Evolutionary conservation across 192 early-diverging fungal species (phyloP), one percentile per base, ranked within the genome.

Genomic region (Coemansia sp.): DNA sequence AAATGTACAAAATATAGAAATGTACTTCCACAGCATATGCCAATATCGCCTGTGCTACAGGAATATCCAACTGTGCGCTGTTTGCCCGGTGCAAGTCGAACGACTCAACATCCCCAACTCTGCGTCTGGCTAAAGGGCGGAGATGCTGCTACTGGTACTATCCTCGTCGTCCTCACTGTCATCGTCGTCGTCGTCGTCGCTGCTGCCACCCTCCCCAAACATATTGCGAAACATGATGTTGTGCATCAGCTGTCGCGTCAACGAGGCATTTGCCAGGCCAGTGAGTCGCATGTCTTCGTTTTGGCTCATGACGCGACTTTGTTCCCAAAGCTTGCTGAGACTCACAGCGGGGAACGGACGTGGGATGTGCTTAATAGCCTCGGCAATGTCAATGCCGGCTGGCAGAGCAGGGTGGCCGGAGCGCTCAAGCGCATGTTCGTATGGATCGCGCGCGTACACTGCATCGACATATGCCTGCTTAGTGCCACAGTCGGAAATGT

Each of bases 401-500:
- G 73, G 62, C 39, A 65, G 58, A 12, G 32, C 42, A 17, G 61
- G 61, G 27, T 60, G 46, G 4, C 67, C 62, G 7, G 73, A 51
- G 14, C 45, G 40, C 27, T 60, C 40, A 27, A 81, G 65, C 11
- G 62, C 73, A 19, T 67, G 35, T 4, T 31, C 15, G 36, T 81
- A 81, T 4, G 73, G 78, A 61, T 81, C 78, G 0, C 12, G 29
- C 4, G 65, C 35, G 39, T 81, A 81, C 7, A 65, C 49, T 36
- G 59, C 24, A 3, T 65, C 54, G 29, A 56, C 40, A 35, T 59
- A 68, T n/a, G 64, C 69, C 1, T 60, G 31, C 25, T 31, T 63
- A 11, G 53, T 47, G 2, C 41, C 53, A 8, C 25, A 12, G 19
- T 65, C 62, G 32, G 35, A 41, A 3, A 75, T 29, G 14, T 57